These are phyloP conservation scores for Dichotomopilus funicola DNA, from an alignment of 2,329 filamentous ascomycete species.

Conservation along the genomic window DNA sequence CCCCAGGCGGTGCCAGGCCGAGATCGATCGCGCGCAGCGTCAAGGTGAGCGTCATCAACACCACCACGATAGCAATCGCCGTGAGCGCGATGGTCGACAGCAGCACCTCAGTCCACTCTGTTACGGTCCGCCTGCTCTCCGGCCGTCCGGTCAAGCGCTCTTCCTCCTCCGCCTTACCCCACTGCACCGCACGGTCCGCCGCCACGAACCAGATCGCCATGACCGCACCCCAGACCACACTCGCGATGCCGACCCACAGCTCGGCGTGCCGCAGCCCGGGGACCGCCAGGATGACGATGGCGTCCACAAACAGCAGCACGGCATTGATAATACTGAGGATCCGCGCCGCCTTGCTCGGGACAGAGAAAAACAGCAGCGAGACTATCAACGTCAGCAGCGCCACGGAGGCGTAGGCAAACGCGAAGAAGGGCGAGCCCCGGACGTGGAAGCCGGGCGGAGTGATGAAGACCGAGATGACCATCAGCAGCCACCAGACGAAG, in stretches of 20 bases:
- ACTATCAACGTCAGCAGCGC: constrained; percentile 70
- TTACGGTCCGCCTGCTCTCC: constrained; percentile 73
- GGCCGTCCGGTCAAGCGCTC: constrained; percentile 82
- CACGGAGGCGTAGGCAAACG: constrained; percentile 76
- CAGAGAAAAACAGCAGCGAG: constrained; percentile 77
- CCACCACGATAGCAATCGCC: constrained; percentile 58
- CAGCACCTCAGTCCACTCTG: constrained; percentile 79
- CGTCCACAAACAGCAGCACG: constrained; percentile 62
- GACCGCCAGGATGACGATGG: constrained; percentile 73
- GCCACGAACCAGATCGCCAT: constrained; percentile 73
- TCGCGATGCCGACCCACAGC: constrained; percentile 83
- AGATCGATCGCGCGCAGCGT: constrained; percentile 75
- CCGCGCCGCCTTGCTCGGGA: constrained; percentile 73
- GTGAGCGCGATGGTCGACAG: constrained; percentile 65
- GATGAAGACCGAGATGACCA: constrained; percentile 85
- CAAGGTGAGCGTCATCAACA: constrained; percentile 74
- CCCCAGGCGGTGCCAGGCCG: constrained; percentile 64
- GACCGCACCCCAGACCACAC: constrained; percentile 73
- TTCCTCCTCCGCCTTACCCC: constrained; percentile 91
- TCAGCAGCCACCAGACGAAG: constrained; percentile 86
- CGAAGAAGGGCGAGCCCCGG: constrained; percentile 86
- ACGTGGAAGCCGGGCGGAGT: constrained; percentile 81
- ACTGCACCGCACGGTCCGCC: constrained; percentile 74
- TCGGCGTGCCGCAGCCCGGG: constrained; percentile 72
- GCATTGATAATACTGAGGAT: constrained; percentile 64